Base-by-base conservation (phyloP, 2,329 filamentous ascomycete genomes). In the Aureobasidium pullulans region DNA sequence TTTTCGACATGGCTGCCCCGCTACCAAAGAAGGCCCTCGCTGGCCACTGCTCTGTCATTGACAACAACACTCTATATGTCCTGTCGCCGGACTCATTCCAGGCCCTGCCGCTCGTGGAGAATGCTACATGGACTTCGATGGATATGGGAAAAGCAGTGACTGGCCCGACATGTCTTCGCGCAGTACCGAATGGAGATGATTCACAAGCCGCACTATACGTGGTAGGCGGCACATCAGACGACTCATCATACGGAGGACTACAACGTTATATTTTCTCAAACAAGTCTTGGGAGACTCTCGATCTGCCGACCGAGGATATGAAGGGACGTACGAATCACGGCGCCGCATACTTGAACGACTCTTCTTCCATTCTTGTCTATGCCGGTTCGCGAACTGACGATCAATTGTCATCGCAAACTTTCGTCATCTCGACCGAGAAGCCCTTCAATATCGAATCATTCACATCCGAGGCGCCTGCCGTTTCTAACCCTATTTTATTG, bases 31-130 rank as follows among this genome's bases (percentile, higher is more conserved):
- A 84, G 69, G 78, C 86, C 63, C 77, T 96, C 71, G 82, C 85
- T 72, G 84, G 86, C 73, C 85, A 89, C 68, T 97, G 93, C 75
- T 90, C 91, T 60, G 84, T 88, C 68, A 81, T 96, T 62, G 80
- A 89, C 76, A 80, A 91, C 70, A 86, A 91, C 72, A 90, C 85
- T 11, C 83, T 97, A 57, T 97, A 95, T 76, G 85, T 88, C 47
- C 96, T 90, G 72, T 89, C 90, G 6, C 75, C 84, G 8, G 75
- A 83, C 48, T 88, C 84, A 31, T 92, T 97, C 67, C 83, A 91
- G 70, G 87, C 88, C 8, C 74, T 97, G 64, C 73, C 79, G 11
- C 75, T 97, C 63, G 75, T 82, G 63, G 73, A 84, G 64, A 88
- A 88, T 53, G 88, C 84, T 50, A 74, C 83, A 74, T 96, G 93